Percentiles rank a stretch among this genome's conserved stretches.
Evolutionary conservation across 768 basidiomycete species (phyloP).

Genomic region (Russula lepida): DNA sequence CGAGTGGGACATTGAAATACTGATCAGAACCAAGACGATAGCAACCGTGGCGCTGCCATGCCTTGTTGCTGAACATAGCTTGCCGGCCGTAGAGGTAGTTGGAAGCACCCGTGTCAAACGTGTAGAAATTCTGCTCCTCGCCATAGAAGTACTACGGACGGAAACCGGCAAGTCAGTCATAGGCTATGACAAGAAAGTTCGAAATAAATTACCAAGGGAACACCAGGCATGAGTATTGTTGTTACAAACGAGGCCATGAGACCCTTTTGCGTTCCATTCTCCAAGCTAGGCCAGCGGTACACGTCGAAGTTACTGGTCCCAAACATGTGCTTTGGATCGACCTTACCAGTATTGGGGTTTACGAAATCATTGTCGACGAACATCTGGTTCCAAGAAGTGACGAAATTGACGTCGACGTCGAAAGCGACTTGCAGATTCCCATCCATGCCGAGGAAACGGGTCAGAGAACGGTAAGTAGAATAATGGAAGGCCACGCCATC

Average conservation of each 20-base stretch:
- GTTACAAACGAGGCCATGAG: constrained; percentile 74
- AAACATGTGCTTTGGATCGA: constrained; percentile 85
- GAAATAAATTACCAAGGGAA: constrained; percentile 51
- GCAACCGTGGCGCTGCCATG: constrained; percentile 93
- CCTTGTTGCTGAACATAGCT: constrained; percentile 74
- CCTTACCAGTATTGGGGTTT: constrained; percentile 50
- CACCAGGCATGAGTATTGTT: constrained; percentile 77
- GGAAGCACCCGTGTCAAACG: constrained; percentile 78
- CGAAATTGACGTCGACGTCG: constrained; percentile 73
- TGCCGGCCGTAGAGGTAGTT: constrained; percentile 96
- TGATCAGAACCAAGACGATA: constrained; percentile 85
- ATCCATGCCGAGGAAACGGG: constrained; percentile 92
- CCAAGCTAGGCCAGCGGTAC: constrained; percentile 86
- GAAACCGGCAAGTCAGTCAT: constrained; percentile 14
- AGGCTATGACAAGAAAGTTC: neutral
- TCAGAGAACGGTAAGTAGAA: constrained; percentile 79
- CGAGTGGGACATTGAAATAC: constrained; percentile 90
- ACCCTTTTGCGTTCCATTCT: constrained; percentile 73
- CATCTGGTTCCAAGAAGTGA: constrained; percentile 90
- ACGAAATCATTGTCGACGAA: constrained; percentile 82
- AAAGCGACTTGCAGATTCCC: constrained; percentile 89
- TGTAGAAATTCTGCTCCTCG: constrained; percentile 86
- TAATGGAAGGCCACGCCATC: constrained; percentile 90
- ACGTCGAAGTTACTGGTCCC: constrained; percentile 94
- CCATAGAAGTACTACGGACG: constrained; percentile 67